Evolutionary conservation across 495 filamentous ascomycete genomes (phyloP).

Genomic region (Usnea hakonensis): DNA sequence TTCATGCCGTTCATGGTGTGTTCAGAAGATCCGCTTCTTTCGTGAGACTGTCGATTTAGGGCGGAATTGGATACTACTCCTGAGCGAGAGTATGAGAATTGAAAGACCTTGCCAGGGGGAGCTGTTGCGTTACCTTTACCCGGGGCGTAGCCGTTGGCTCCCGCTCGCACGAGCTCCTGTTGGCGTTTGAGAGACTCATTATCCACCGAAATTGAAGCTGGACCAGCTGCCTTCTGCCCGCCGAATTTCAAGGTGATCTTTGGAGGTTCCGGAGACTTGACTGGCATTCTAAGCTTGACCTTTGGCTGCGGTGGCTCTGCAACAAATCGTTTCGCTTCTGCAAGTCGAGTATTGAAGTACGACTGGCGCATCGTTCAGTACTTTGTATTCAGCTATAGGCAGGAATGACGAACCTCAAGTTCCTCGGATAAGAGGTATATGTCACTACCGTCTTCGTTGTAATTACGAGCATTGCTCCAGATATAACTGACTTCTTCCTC

Average conservation of each 20-base stretch:
- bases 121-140: conserved; percentile 14
- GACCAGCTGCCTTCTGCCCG: conserved; percentile 30
- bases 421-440: conserved; percentile 64
- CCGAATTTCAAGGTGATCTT: conserved; percentile 38
- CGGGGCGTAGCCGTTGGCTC: conserved; percentile 35
- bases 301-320: conserved; percentile 61
- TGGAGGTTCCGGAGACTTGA: conserved; percentile 49
- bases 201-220: conserved; percentile 42
- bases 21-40: conserved; percentile 24
- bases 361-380: conserved; percentile 39
- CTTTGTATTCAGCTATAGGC: not conserved
- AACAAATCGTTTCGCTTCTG: conserved; percentile 57
- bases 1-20: conserved; percentile 40
- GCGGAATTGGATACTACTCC: conserved; percentile 17
- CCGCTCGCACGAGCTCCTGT: conserved; percentile 40
- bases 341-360: conserved; percentile 56
- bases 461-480: conserved; percentile 78
- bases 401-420: conserved; percentile 53
- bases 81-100: conserved; percentile 17
- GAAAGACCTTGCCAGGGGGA: not conserved
- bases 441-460: conserved; percentile 82
- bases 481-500: conserved; percentile 69
- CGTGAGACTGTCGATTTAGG: conserved; percentile 14
- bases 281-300: conserved; percentile 65
- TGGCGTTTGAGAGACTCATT: conserved; percentile 42